Evolutionary conservation across 345 rosid genomes (phyloP).

Genomic region (Balakata baccata): DNA sequence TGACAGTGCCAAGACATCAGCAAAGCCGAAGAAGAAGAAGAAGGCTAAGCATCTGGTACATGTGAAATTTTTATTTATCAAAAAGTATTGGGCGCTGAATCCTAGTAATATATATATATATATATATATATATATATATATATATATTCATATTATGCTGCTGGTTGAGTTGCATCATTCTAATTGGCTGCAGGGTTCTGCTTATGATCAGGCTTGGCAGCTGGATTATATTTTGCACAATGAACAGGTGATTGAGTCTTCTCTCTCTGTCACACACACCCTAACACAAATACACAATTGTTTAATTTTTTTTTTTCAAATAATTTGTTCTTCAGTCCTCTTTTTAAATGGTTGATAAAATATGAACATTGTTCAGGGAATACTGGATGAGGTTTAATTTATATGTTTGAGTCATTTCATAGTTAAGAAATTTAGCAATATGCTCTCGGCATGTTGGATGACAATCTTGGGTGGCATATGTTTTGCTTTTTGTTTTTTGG

Average conservation of each 20-base stretch:
- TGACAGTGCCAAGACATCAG: slow-evolving; percentile 70
- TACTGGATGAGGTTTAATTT: background rate
- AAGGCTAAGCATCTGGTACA: slow-evolving; percentile 60
- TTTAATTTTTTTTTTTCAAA: no score
- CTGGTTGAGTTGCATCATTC: slow-evolving; percentile 22
- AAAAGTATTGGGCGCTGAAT: background rate
- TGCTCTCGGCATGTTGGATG: background rate
- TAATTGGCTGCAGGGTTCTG: slow-evolving; percentile 61
- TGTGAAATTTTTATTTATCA: slow-evolving; percentile 28
- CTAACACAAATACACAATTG: background rate
- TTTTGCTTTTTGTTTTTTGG: background rate
- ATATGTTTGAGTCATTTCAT: background rate
- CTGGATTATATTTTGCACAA: slow-evolving; percentile 50
- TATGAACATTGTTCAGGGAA: background rate
- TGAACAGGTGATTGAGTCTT: slow-evolving; percentile 61
- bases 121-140: no score
- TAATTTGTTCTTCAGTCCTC: background rate
- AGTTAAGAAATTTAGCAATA: background rate
- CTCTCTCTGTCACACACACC: background rate
- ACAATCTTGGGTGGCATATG: background rate
- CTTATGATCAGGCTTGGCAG: slow-evolving; percentile 81
- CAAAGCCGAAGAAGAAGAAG: slow-evolving; percentile 87
- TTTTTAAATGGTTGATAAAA: background rate
- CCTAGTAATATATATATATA: no score
- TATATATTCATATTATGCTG: slow-evolving; percentile 18